phyloP scores from a whole-genome alignment of 2,329 filamentous ascomycete species.

The Phoma sp. region DNA sequence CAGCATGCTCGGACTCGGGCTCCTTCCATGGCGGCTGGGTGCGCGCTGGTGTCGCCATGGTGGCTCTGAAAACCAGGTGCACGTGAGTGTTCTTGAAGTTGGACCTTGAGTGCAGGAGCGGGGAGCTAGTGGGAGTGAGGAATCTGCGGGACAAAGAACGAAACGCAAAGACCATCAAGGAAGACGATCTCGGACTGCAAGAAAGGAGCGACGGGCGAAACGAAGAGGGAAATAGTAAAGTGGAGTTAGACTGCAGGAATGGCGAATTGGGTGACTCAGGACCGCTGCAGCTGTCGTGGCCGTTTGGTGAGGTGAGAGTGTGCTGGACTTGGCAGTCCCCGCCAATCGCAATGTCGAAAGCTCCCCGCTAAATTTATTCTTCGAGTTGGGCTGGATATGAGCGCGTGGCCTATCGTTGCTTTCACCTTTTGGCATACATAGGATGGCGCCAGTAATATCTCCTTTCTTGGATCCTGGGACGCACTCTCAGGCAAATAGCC shows the following conservation, averaged over 20 bases:
- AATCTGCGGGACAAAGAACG: conserved; percentile 34
- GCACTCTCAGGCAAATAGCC: conserved; percentile 65
- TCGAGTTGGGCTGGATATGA: conserved; percentile 10
- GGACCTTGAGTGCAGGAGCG: conserved; percentile 25
- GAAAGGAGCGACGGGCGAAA: conserved; percentile 25
- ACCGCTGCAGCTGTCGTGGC: conserved; percentile 27
- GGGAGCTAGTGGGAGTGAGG: conserved; percentile 28
- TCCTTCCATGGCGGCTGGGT: conserved; percentile 49
- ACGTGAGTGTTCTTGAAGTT: conserved; percentile 21
- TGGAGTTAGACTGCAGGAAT: conserved; percentile 9
- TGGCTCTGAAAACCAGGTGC: conserved; percentile 23
- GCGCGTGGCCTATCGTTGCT: neutral
- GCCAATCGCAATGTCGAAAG: conserved; percentile 33
- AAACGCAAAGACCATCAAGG: conserved; percentile 43
- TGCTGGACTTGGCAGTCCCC: conserved; percentile 25
- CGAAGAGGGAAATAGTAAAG: conserved; percentile 21
- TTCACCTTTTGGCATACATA: neutral
- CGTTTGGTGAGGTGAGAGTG: conserved; percentile 24
- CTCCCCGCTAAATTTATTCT: conserved; percentile 32
- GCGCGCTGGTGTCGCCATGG: conserved; percentile 44
- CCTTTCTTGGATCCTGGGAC: conserved; percentile 78
- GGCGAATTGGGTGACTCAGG: conserved; percentile 19
- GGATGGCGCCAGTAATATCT: conserved; percentile 56
- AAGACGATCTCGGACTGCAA: conserved; percentile 8
- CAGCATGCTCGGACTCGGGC: conserved; percentile 51